Conservation (phyloP, 257 asterid species). For the Solanum paucissectum region DNA sequence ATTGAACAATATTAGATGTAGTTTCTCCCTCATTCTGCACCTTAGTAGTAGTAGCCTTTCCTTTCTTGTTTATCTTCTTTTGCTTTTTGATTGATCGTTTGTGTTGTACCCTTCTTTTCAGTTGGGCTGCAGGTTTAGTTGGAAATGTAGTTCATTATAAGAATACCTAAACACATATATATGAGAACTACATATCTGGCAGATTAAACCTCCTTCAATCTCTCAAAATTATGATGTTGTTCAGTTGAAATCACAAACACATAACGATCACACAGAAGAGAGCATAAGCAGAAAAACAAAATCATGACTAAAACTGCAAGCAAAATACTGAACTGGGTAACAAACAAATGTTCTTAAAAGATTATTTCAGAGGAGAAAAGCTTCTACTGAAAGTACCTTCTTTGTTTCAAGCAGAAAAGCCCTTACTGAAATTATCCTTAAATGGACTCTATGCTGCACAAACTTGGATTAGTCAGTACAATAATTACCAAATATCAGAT, state of each 20-base stretch:
- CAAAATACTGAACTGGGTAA: not conserved
- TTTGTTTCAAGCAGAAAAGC: not conserved
- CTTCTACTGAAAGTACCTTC: not conserved
- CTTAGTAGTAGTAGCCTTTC: not conserved
- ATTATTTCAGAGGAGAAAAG: not conserved
- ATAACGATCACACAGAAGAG: conserved; percentile 46
- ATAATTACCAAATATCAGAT: not conserved
- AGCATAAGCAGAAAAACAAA: conserved; percentile 9
- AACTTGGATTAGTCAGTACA: not conserved
- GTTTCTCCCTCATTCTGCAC: not conserved
- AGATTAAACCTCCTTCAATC: not conserved
- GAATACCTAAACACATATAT: not conserved
- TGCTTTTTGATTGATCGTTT: not conserved
- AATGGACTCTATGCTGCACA: not conserved
- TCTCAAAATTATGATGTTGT: not conserved
- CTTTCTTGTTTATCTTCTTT: not conserved
- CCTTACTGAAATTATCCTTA: not conserved
- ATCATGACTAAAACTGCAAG: not conserved
- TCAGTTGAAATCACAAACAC: not conserved
- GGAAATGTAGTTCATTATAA: not conserved
- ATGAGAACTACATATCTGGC: not conserved
- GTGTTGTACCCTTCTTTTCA: not conserved
- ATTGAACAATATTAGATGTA: not conserved
- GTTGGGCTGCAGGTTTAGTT: not conserved
- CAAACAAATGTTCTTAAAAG: not conserved